phyloP scores from a whole-genome alignment of 495 filamentous ascomycete genomes.

The Trichoderma orchidacearum region DNA sequence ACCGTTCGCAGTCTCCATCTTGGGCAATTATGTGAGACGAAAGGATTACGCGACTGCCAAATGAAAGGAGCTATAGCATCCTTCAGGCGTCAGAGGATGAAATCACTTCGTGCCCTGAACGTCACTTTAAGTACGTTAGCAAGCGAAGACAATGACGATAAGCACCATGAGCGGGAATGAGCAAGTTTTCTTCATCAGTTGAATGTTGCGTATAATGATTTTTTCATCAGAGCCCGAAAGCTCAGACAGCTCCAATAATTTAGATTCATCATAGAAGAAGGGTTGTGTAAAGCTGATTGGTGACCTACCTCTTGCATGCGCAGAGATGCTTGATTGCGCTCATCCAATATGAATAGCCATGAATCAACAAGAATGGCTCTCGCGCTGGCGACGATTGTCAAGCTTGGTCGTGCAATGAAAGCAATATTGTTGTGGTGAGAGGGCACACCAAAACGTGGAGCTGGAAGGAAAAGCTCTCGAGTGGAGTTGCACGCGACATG shows the following conservation, averaged over 20 bases:
- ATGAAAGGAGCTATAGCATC: neutral
- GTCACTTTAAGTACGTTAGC: neutral
- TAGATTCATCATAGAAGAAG: constrained; percentile 29
- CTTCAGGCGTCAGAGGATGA: neutral
- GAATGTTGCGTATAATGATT: constrained; percentile 37
- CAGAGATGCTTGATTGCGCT: neutral
- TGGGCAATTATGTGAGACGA: constrained; percentile 1
- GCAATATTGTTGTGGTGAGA: neutral
- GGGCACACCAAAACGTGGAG: neutral
- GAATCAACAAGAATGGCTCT: neutral
- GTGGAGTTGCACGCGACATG: neutral
- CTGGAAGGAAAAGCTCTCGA: neutral
- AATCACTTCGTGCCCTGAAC: too few relatives aligned
- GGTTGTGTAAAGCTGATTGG: neutral
- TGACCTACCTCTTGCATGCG: neutral
- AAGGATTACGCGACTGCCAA: neutral
- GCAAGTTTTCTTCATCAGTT: constrained; percentile 20
- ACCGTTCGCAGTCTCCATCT: constrained; percentile 23
- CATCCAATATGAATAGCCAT: neutral
- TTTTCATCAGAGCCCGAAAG: constrained; percentile 35
- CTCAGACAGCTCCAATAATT: constrained; percentile 99
- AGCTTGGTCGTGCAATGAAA: neutral
- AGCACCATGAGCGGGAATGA: neutral
- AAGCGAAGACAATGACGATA: neutral
- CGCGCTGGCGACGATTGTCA: neutral